phyloP scores from a whole-genome alignment of 2,329 filamentous ascomycete genomes.

The Aspergillus sp. region DNA sequence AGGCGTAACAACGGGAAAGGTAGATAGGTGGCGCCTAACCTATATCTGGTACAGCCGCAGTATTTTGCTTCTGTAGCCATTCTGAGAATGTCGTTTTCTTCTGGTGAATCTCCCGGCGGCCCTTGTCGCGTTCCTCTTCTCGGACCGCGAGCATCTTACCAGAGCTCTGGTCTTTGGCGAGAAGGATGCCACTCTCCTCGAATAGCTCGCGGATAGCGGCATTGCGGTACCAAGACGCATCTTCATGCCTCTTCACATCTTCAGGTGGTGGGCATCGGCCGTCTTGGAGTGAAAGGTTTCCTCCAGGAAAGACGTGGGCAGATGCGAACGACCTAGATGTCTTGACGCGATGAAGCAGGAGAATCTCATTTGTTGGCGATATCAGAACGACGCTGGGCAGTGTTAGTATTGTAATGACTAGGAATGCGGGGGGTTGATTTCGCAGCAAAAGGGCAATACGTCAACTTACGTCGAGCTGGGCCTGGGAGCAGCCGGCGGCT shows the following conservation, averaged over 20 bases:
- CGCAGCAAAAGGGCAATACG: background rate
- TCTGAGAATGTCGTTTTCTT: slow-evolving; percentile 65
- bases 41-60: slow-evolving; percentile 54
- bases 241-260: slow-evolving; percentile 62
- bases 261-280: slow-evolving; percentile 56
- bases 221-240: slow-evolving; percentile 72
- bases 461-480: slow-evolving; percentile 62
- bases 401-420: slow-evolving; percentile 5
- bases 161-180: slow-evolving; percentile 54
- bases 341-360: slow-evolving; percentile 82
- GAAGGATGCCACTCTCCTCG: slow-evolving; percentile 87
- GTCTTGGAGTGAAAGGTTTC: slow-evolving; percentile 75
- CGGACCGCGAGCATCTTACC: slow-evolving; percentile 61
- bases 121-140: slow-evolving; percentile 61
- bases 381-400: slow-evolving; percentile 71
- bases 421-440: background rate
- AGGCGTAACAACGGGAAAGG: background rate
- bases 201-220: slow-evolving; percentile 90
- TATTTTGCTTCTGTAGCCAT: slow-evolving; percentile 54
- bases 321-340: slow-evolving; percentile 83
- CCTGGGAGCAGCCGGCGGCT: slow-evolving; percentile 50
- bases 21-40: slow-evolving; percentile 39
- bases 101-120: slow-evolving; percentile 67
- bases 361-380: slow-evolving; percentile 80
- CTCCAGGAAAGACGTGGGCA: slow-evolving; percentile 93